Evolutionary conservation across 441 rosid genomes (phyloP).

Genomic region (Aquilaria agallochum): DNA sequence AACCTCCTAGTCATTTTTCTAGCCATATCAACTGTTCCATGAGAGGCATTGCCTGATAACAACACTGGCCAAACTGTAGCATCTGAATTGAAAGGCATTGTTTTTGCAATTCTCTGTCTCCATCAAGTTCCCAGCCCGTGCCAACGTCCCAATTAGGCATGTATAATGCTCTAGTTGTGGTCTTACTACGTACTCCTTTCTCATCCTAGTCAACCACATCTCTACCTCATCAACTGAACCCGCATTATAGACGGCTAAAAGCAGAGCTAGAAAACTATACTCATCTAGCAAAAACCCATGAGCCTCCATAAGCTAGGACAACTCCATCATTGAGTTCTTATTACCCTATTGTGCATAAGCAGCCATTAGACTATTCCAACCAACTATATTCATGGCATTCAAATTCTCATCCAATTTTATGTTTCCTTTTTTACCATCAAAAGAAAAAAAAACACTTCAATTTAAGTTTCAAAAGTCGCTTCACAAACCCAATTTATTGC

Average conservation of each 20-base stretch:
- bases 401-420: constrained; percentile 18
- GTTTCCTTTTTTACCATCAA: too few relatives aligned
- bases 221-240: constrained; percentile 27
- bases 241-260: constrained; percentile 27
- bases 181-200: constrained; percentile 15
- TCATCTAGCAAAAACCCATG: constrained; percentile 28
- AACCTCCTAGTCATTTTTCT: constrained; percentile 19
- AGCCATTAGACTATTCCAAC: constrained; percentile 38
- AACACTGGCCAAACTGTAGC: constrained; percentile 37
- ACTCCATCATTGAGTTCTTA: constrained; percentile 16
- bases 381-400: constrained; percentile 19
- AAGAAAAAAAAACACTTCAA: too few relatives aligned
- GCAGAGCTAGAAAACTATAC: constrained; percentile 33
- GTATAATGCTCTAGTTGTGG: constrained; percentile 33
- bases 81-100: constrained; percentile 33
- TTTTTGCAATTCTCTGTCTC: constrained; percentile 25
- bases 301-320: constrained; percentile 23
- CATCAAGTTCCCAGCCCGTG: constrained; percentile 20
- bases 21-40: constrained; percentile 28
- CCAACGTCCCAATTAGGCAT: constrained; percentile 21
- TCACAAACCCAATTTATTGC: too few relatives aligned
- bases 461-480: too few relatives aligned
- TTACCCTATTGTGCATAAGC: constrained; percentile 42
- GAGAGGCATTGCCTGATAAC: constrained; percentile 25
- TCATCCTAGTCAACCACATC: constrained; percentile 31